A percentile compares a stretch with the other conserved stretches of the same genome.
phyloP scores from a whole-genome alignment of 2,329 filamentous ascomycete genomes.

The Epichloe baconii region DNA sequence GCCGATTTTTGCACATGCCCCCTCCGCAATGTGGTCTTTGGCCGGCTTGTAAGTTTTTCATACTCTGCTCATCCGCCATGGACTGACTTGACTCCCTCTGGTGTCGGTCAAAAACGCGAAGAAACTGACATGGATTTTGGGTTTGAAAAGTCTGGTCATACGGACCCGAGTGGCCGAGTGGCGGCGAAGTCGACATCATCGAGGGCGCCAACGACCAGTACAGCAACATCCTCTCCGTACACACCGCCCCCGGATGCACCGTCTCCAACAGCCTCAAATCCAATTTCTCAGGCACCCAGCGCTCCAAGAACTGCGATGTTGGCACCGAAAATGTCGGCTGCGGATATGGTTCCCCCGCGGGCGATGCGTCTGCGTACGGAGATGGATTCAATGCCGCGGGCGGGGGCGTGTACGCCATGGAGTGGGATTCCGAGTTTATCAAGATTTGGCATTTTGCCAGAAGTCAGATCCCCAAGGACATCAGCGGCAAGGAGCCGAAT shows the following conservation, averaged over 20 bases:
- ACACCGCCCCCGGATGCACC: slow-evolving; percentile 33
- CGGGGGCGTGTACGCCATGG: slow-evolving; percentile 57
- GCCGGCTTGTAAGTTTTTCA: slow-evolving; percentile 45
- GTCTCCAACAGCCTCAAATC: slow-evolving; percentile 10
- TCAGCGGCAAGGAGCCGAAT: slow-evolving; percentile 43
- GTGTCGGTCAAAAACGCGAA: not conserved
- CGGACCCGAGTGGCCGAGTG: slow-evolving; percentile 43
- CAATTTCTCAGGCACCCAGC: slow-evolving; percentile 15
- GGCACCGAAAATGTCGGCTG: slow-evolving; percentile 29
- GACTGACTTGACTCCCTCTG: not conserved
- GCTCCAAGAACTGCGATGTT: slow-evolving; percentile 24
- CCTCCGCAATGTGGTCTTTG: slow-evolving; percentile 56
- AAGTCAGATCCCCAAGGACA: slow-evolving; percentile 50
- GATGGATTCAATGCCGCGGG: slow-evolving; percentile 51
- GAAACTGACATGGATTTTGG: not conserved
- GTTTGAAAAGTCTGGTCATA: slow-evolving; percentile 35
- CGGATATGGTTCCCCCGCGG: slow-evolving; percentile 27
- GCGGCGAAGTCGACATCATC: slow-evolving; percentile 57
- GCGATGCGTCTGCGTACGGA: slow-evolving; percentile 39
- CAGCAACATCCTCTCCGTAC: slow-evolving; percentile 47
- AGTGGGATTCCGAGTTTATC: slow-evolving; percentile 57
- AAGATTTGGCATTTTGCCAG: slow-evolving; percentile 67
- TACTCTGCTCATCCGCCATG: slow-evolving; percentile 1
- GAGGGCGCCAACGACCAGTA: slow-evolving; percentile 54
- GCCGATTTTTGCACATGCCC: slow-evolving; percentile 61